Evolutionary conservation across 345 rosid genomes (phyloP), one percentile per base, ranked within the genome.

Genomic region (Rhodomyrtus tomentosa): DNA sequence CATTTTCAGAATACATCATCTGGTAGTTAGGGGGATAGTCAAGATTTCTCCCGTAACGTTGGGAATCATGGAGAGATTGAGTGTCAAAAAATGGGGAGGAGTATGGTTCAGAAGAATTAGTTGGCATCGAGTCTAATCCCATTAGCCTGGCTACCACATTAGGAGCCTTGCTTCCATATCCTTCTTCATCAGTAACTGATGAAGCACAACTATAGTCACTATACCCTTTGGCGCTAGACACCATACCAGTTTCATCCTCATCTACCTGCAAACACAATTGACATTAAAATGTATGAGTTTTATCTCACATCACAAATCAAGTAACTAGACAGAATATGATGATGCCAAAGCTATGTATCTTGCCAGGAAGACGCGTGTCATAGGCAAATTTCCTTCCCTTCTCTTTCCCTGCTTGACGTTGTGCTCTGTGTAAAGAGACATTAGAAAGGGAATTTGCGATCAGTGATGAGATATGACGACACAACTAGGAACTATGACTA

Each of bases 81-180:
- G 92, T 89, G 86, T 90, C 95, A 62, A 90, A 94, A 89, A 90
- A 89, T 14, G 92, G 93, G 86, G 92, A 88, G 53, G 91, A 90
- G 86, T 88, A 91, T 36, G 92, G 91, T 82, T 95, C 98, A 3
- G 88, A 86, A 59, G 54, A 86, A 83, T 88, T 88, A 58, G 92
- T 89, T 7, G 99, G 99, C 89, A 97, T 84, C 72, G 98, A 90
- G 83, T 96, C 93, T 86, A 97, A 89, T 85, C 99, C 99, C 99
- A 97, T 97, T 81, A 97, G 99, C 92, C 99, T 92, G 18, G 98
- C 99, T 56, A 97, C 99, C 53, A 95, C 99, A 58, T 93, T 93
- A 11, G 99, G 98, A 45, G 94, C 93, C 91, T 84, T 95, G 87
- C 91, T 91, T 74, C 94, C 99, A 83, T 87, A 92, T 32, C 94